Conservation (phyloP, 345 rosid species). For the Salix dunnii region DNA sequence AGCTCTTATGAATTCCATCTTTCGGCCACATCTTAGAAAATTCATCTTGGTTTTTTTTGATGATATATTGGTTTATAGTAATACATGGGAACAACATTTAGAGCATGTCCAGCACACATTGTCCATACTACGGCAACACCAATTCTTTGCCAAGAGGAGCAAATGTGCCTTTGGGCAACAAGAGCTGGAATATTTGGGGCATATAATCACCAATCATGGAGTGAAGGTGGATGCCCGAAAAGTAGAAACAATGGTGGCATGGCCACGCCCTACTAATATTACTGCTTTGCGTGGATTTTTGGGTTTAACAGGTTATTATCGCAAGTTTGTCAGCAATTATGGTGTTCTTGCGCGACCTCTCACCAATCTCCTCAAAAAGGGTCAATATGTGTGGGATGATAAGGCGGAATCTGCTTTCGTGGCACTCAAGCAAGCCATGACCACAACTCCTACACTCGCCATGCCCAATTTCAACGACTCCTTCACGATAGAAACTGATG, state of each 20-base stretch:
- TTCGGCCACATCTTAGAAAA: neutral
- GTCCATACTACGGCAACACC: accelerated
- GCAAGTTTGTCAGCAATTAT: neutral
- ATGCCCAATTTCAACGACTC: neutral
- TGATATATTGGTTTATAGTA: neutral
- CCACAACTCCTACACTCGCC: neutral
- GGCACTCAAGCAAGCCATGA: neutral
- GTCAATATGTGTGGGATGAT: no score
- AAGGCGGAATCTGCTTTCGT: neutral
- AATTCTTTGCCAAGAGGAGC: neutral
- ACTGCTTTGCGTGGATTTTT: no score
- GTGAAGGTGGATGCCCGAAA: no score
- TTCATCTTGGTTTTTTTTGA: no score
- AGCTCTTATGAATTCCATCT: neutral
- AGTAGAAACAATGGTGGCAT: no score
- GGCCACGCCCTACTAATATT: no score
- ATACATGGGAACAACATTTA: neutral
- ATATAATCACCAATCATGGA: no score
- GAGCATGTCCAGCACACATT: neutral
- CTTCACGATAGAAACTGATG: neutral
- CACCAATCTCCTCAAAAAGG: no score
- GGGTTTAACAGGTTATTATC: neutral
- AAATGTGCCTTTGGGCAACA: no score
- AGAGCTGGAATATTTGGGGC: no score
- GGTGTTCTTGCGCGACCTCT: accelerated